Evolutionary conservation across 768 basidiomycete genomes (phyloP).

Genomic region (Boletus rex-veris): DNA sequence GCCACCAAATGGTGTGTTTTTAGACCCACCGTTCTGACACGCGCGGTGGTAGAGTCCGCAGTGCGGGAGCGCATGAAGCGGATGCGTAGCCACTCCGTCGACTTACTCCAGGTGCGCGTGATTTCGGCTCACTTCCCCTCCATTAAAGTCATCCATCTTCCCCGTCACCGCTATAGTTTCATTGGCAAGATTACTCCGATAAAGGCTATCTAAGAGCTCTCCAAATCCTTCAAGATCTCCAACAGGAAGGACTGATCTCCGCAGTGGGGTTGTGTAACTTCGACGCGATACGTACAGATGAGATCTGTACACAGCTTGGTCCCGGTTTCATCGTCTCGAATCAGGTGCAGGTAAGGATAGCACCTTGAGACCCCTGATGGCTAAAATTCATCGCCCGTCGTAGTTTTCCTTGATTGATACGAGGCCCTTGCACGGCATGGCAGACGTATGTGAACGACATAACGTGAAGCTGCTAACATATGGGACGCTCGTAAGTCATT

Average conservation of each 20-base stretch:
- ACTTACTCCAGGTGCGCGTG: constrained; percentile 64
- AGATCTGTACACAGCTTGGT: constrained; percentile 74
- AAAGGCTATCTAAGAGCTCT: constrained; percentile 46
- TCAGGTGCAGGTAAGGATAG: constrained; percentile 65
- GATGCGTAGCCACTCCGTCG: constrained; percentile 57
- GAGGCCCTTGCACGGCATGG: constrained; percentile 73
- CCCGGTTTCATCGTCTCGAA: constrained; percentile 73
- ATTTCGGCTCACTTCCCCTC: background rate
- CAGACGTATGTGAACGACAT: constrained; percentile 70
- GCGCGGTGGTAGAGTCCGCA: constrained; percentile 54
- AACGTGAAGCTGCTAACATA: constrained; percentile 75
- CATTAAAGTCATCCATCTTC: background rate
- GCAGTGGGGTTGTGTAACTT: constrained; percentile 81
- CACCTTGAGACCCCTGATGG: background rate
- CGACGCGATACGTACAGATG: constrained; percentile 68
- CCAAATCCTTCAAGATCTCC: constrained; percentile 56
- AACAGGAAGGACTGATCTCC: constrained; percentile 53
- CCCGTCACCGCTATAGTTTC: constrained; percentile 47
- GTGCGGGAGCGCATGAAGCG: constrained; percentile 68
- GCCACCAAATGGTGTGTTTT: constrained; percentile 90
- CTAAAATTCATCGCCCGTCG: constrained; percentile 7
- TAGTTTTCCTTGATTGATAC: constrained; percentile 83
- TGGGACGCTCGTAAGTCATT: constrained; percentile 63
- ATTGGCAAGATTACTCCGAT: constrained; percentile 71
- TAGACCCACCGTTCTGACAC: constrained; percentile 47